Evolutionary conservation across 257 asterid species (phyloP), one percentile per base, ranked within the genome.

Genomic region (Solanum sitiens): DNA sequence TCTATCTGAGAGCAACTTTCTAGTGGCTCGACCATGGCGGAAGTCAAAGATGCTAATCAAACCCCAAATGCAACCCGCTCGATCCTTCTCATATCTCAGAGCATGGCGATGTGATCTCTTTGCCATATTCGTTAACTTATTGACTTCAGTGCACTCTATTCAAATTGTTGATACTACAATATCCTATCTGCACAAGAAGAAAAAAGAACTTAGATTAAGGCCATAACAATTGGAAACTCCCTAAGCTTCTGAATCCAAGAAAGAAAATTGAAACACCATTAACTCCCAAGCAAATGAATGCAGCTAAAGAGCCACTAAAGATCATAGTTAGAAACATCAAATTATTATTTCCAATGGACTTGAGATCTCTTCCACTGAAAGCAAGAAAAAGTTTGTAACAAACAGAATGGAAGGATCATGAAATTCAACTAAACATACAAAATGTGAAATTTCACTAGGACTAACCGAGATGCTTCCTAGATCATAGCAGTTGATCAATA

Each of bases 11-110:
- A 96, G 96, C 89, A 96, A 90, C 87, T 93, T 93, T 89, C 91
- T 93, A 75, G 95, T 90, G 89, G 96, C 70, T 89, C 98, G 95
- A 45, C 96, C 95, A 84, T 92, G 93, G 45, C 98, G 96, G 89
- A 96, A 94, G 87, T 95, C 94, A 90, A 97, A 93, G 73, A 96
- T 94, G 91, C 90, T 95, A 88, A 97, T 95, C 72, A 97, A 91
- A 89, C 99, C 95, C 90, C 92, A 93, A 35, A 96, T 93, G 83
- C 99, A 97, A 82, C 99, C 98, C 8, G 94, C 91, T 42, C 92
- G 95, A 89, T 93, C 95, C 89, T 93, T 94, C 83, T 91, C 99
- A 87, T 91, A 90, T 53, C 94, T 91, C 65, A 91, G 87, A 71
- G 89, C 80, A 27, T 94, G 93, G 88, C 92, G 93, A 83, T 92